A percentile compares a stretch with the other conserved stretches of the same genome.
These are phyloP conservation scores for Sclerotiophoma versabilis DNA, from an alignment of 2,329 filamentous ascomycete genomes.

Conservation along the genomic window DNA sequence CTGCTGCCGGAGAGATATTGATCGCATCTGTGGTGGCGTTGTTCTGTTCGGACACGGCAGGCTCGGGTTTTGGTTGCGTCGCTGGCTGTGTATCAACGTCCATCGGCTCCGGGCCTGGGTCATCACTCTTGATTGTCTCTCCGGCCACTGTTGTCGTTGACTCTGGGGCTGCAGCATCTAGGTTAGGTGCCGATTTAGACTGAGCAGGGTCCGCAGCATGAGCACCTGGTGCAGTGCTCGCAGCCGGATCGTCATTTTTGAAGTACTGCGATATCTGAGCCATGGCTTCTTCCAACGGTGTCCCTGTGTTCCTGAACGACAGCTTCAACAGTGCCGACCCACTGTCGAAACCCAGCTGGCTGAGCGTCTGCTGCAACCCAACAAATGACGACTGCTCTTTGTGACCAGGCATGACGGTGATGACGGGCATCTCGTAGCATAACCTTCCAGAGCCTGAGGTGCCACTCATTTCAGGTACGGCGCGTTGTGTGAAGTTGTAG, in stretches of 20 bases:
- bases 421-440: slow-evolving; percentile 84
- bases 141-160: slow-evolving; percentile 33
- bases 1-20: slow-evolving; percentile 28
- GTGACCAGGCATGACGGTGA: slow-evolving; percentile 76
- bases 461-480: slow-evolving; percentile 68
- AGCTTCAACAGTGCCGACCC: slow-evolving; percentile 82
- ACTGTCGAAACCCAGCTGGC: slow-evolving; percentile 84
- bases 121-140: slow-evolving; percentile 31
- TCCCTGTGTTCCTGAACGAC: slow-evolving; percentile 76
- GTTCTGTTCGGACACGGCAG: slow-evolving; percentile 24
- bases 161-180: slow-evolving; percentile 33
- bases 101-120: slow-evolving; percentile 40
- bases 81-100: slow-evolving; percentile 36
- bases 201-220: slow-evolving; percentile 39
- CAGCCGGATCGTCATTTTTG: slow-evolving; percentile 51
- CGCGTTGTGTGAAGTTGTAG: slow-evolving; percentile 83
- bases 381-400: slow-evolving; percentile 77
- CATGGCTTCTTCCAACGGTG: slow-evolving; percentile 86
- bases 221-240: slow-evolving; percentile 36
- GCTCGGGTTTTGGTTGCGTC: slow-evolving; percentile 17
- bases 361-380: slow-evolving; percentile 88
- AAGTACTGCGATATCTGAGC: slow-evolving; percentile 80
- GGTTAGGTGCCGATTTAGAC: slow-evolving; percentile 32
- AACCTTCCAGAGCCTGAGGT: slow-evolving; percentile 72
- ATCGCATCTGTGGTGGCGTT: slow-evolving; percentile 23